These are phyloP conservation scores for Schizosaccharomyces octosporus DNA, from an alignment of 805 yeast genomes.

Conservation along the genomic window DNA sequence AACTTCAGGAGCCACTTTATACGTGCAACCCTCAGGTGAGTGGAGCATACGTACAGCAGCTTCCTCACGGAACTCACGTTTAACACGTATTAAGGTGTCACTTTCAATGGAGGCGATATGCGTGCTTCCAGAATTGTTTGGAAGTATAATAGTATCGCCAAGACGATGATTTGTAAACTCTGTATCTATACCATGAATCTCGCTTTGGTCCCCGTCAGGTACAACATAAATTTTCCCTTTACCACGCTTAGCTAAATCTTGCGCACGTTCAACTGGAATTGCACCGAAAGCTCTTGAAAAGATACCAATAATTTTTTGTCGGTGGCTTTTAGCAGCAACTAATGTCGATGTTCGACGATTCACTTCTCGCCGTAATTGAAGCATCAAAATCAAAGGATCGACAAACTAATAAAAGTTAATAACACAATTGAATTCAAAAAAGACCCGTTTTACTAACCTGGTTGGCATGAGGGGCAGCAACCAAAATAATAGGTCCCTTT, in stretches of 20 bases:
- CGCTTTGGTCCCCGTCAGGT: constrained; percentile 25
- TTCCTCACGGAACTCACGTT: constrained; percentile 43
- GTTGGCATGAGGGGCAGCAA: constrained; percentile 94
- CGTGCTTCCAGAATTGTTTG: constrained; percentile 51
- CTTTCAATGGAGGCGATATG: constrained; percentile 42
- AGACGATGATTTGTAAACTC: constrained; percentile 39
- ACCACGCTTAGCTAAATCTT: constrained; percentile 52
- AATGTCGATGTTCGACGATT: constrained; percentile 53
- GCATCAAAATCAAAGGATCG: constrained; percentile 59
- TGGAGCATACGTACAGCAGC: constrained; percentile 21
- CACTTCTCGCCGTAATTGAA: constrained; percentile 44
- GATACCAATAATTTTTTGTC: constrained; percentile 41
- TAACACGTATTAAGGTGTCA: constrained; percentile 43
- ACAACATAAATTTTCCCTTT: constrained; percentile 39
- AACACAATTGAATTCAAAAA: constrained; percentile 14
- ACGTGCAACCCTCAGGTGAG: constrained; percentile 25
- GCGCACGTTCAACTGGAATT: constrained; percentile 82
- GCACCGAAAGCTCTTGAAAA: constrained; percentile 54
- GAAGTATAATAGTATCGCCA: constrained; percentile 51
- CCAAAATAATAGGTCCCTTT: constrained; percentile 68
- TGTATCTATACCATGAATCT: constrained; percentile 42
- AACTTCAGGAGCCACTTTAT: constrained; percentile 55
- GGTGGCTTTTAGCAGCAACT: constrained; percentile 61
- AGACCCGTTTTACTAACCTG: constrained; percentile 22
- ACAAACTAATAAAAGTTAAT: constrained; percentile 33